Percentiles rank a stretch among this genome's conserved stretches.
These are phyloP conservation scores for Mycocentrospora acerina DNA, from an alignment of 2,329 filamentous ascomycete species.

Conservation along the genomic window DNA sequence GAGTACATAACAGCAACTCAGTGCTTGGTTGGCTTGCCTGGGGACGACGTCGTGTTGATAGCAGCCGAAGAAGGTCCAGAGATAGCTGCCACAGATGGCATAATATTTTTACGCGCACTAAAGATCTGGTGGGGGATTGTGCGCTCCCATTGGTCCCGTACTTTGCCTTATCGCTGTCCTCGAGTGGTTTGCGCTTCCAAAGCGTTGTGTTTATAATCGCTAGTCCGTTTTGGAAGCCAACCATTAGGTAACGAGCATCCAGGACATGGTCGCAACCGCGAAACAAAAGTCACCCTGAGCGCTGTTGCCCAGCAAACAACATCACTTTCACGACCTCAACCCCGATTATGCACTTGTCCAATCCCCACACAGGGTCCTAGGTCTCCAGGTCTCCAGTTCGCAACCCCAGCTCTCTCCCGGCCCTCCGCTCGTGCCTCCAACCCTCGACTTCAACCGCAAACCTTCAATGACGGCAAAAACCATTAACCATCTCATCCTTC, in stretches of 20 bases:
- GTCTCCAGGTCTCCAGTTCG: conserved; percentile 22
- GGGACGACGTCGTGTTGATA: conserved; percentile 14
- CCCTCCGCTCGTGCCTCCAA: conserved; percentile 12
- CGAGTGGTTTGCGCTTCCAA: conserved; percentile 11
- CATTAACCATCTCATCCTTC: conserved; percentile 46
- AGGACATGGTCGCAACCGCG: not conserved
- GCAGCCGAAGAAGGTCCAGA: conserved; percentile 21
- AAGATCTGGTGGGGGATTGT: conserved; percentile 24
- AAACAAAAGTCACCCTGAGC: conserved; percentile 33
- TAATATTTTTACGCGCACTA: conserved; percentile 39
- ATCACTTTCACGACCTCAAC: conserved; percentile 15
- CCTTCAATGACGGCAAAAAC: conserved; percentile 47
- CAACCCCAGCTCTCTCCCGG: conserved; percentile 15
- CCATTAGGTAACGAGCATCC: conserved; percentile 29
- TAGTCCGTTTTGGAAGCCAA: conserved; percentile 19
- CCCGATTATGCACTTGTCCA: conserved; percentile 22
- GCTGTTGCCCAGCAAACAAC: conserved; percentile 18
- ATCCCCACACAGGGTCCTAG: conserved; percentile 26
- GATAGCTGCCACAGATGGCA: conserved; percentile 23
- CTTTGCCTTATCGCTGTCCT: conserved; percentile 31
- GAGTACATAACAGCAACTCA: conserved; percentile 42
- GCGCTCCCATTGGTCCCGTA: conserved; percentile 24
- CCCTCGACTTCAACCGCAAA: conserved; percentile 14
- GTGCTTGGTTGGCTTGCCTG: conserved; percentile 28
- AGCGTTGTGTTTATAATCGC: conserved; percentile 1